phyloP scores from a whole-genome alignment of 805 yeast species.

The Starmerella asiatica region DNA sequence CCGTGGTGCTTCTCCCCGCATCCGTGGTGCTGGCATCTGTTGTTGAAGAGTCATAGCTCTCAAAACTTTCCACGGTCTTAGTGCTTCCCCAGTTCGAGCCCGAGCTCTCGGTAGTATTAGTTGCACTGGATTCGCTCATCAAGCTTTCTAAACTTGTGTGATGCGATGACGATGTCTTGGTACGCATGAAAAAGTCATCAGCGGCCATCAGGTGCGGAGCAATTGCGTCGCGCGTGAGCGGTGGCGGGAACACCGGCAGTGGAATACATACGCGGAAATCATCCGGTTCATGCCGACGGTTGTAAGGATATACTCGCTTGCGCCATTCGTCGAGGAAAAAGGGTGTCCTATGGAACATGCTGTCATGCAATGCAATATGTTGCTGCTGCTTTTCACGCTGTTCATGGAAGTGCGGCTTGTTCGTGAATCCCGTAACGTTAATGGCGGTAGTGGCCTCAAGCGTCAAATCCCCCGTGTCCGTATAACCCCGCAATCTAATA shows the following conservation, averaged over 20 bases:
- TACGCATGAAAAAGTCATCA: not conserved
- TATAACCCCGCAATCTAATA: constrained; percentile 28
- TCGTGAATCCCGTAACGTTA: constrained; percentile 44
- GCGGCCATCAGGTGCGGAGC: not conserved
- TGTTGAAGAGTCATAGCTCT: too few relatives aligned
- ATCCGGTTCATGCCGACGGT: not conserved
- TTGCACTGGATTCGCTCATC: not conserved
- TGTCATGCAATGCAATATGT: constrained; percentile 60
- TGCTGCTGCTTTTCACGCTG: constrained; percentile 44
- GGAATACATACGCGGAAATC: constrained; percentile 10
- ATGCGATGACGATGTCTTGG: not conserved
- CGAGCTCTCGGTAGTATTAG: not conserved
- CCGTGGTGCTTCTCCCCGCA: too few relatives aligned
- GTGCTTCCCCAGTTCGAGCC: too few relatives aligned
- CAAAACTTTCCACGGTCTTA: not conserved
- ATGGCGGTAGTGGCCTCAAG: constrained; percentile 43
- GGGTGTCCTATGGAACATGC: constrained; percentile 67
- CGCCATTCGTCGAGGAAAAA: constrained; percentile 38
- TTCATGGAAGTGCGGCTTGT: constrained; percentile 35
- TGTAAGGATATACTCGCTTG: constrained; percentile 8
- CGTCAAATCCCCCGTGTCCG: constrained; percentile 12
- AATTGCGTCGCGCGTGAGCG: constrained; percentile 9
- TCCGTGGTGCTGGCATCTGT: too few relatives aligned
- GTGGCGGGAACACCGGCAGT: constrained; percentile 10
- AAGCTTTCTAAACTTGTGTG: constrained; percentile 7